phyloP scores from a whole-genome alignment of 1,139 yeast genomes.

The Kodamaea sp. region DNA sequence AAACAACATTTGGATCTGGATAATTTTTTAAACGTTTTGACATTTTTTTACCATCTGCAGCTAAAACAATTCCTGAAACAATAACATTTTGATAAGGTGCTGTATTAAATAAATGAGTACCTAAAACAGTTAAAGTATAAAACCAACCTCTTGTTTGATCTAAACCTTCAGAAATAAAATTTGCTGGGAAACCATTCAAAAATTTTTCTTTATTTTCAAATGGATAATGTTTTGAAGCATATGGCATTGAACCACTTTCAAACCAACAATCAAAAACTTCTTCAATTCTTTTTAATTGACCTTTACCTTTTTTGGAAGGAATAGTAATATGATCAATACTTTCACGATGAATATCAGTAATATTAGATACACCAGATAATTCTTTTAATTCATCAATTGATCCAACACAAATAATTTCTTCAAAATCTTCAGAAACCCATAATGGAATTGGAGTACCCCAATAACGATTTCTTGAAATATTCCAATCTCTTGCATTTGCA shows the following conservation, averaged over 20 bases:
- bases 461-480: conserved; percentile 93
- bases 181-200: conserved; percentile 82
- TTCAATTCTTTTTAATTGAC: conserved; percentile 81
- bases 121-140: conserved; percentile 91
- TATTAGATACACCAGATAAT: conserved; percentile 74
- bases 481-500: conserved; percentile 98
- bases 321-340: conserved; percentile 86
- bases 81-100: conserved; percentile 96
- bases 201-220: conserved; percentile 78
- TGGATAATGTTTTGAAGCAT: conserved; percentile 95
- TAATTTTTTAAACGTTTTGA: conserved; percentile 96
- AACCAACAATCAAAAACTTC: conserved; percentile 99
- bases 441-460: conserved; percentile 99
- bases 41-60: conserved; percentile 99
- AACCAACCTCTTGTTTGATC: conserved; percentile 99
- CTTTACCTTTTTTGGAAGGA: conserved; percentile 91
- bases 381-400: conserved; percentile 81
- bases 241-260: conserved; percentile 99
- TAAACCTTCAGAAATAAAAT: conserved; percentile 96
- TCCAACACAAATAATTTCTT: conserved; percentile 91
- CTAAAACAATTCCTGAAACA: conserved; percentile 94
- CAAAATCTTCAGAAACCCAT: conserved; percentile 93
- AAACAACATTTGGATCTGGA: conserved; percentile 85
- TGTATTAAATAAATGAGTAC: conserved; percentile 87
- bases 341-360: conserved; percentile 93